A percentile compares a stretch with the other conserved stretches of the same genome.
Evolutionary conservation across 179 eudicot species (phyloP).

Genomic region (Pouteria campechiana): DNA sequence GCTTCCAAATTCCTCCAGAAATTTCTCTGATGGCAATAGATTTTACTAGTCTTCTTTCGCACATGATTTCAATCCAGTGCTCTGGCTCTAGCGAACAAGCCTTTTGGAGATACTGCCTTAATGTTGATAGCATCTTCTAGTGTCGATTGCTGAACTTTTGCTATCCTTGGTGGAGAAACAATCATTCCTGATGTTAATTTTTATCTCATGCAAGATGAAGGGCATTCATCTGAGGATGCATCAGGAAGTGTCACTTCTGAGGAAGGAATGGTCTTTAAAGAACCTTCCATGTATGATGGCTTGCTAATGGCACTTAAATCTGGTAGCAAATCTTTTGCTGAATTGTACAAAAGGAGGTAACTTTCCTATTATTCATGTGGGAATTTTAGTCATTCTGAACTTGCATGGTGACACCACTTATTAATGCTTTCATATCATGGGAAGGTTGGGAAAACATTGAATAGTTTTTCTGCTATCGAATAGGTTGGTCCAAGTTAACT

Average conservation of each 20-base stretch:
- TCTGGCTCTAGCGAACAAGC: not conserved
- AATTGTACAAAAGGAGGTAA: conserved; percentile 39
- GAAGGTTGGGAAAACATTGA: not conserved
- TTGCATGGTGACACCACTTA: not conserved
- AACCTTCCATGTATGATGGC: conserved; percentile 45
- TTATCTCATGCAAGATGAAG: conserved; percentile 9
- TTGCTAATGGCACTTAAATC: conserved; percentile 39
- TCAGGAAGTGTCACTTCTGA: conserved; percentile 14
- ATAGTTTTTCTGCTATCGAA: not conserved
- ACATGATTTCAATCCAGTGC: not conserved
- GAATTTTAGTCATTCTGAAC: not conserved
- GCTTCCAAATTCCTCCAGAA: not conserved
- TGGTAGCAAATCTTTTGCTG: conserved; percentile 12
- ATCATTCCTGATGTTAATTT: not conserved
- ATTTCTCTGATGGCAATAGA: not conserved
- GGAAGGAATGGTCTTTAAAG: conserved; percentile 15
- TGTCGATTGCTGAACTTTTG: not conserved
- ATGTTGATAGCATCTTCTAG: conserved; percentile 6
- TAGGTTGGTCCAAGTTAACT: too few relatives aligned
- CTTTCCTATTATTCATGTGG: not conserved
- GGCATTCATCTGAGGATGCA: conserved; percentile 19
- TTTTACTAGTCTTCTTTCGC: not conserved
- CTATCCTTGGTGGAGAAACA: not conserved
- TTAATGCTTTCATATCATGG: not conserved
- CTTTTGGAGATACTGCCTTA: conserved; percentile 1